Evolutionary conservation across 441 rosid species (phyloP), one percentile per base, ranked within the genome.

Genomic region (Omphalea diandra): DNA sequence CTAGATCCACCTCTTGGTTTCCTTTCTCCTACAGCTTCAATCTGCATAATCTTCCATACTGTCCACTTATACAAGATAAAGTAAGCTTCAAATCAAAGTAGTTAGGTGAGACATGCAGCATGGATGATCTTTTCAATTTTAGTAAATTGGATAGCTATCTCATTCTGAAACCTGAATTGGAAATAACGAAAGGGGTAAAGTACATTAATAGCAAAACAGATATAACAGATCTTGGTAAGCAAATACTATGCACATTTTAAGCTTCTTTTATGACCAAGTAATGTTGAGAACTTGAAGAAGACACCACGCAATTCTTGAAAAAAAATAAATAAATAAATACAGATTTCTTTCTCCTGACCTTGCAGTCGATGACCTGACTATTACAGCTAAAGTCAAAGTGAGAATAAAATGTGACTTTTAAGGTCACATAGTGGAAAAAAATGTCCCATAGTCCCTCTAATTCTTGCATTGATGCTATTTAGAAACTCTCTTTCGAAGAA

Each of bases 251-350:
- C 52, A 46, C 8, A 46, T 18, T 5, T 17, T n/a, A n/a, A 46
- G 5, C 18, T 46, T 18, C 52, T 46, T 46, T 17, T 46, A 2
- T 46, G 3, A 2, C 22, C 52, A 4, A 15, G 20, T 46, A 18
- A 46, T 18, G 52, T n/a, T 18, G 22, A 46, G 52, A 57, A 31
- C 14, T 31, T 5, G 12, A 57, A 32, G 62, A 57, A 18, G 40
- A 32, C 24, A 17, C 24, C 24, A 32, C 32, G 36, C 63, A 58
- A 15, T 33, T 32, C 12, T 11, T 58, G 26, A 20, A n/a, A 58
- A 58, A 31, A n/a, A n/a, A n/a, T n/a, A n/a, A n/a, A n/a, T n/a
- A n/a, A 58, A 32, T 58, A 58, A 58, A 58, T 18, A 58, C 40
- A 33, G 18, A 33, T 32, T 18, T 18, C 40, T 57, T 22, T 57